Evolutionary conservation across 176 grass and related monocot genomes (phyloP).

Genomic region (Microstegium vimineum): DNA sequence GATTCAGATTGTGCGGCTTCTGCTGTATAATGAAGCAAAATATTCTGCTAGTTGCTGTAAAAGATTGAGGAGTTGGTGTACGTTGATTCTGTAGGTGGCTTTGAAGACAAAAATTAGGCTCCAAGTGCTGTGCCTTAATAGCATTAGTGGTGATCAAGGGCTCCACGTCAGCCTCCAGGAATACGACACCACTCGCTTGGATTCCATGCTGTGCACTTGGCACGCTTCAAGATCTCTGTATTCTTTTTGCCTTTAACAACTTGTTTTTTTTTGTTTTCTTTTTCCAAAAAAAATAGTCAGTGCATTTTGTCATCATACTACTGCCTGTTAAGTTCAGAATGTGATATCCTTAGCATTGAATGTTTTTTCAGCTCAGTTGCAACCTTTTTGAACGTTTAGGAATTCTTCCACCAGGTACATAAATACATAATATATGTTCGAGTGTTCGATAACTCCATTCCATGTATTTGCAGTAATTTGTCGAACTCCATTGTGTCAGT

Average conservation of each 20-base stretch:
- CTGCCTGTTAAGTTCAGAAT: not conserved
- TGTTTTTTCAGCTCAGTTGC: not conserved
- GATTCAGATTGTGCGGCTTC: not conserved
- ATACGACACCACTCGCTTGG: not conserved
- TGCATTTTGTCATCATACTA: not conserved
- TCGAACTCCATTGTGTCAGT: not conserved
- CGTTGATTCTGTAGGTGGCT: slow-evolving; percentile 2
- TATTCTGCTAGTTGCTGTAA: not conserved
- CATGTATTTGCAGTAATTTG: not conserved
- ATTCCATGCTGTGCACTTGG: not conserved
- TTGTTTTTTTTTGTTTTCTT: no score
- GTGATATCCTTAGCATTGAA: no score
- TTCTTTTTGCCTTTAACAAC: no score
- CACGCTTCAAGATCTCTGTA: no score
- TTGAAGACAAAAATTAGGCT: slow-evolving; percentile 33
- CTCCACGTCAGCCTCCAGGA: slow-evolving; percentile 3
- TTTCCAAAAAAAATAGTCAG: no score
- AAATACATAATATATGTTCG: not conserved
- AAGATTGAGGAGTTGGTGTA: slow-evolving; percentile 23
- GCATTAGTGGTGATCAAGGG: not conserved
- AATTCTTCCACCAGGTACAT: slow-evolving; percentile 15
- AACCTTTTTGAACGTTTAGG: not conserved
- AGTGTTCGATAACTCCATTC: not conserved
- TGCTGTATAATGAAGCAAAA: no score
- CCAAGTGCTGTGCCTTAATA: slow-evolving; percentile 4